These are phyloP conservation scores for Fusarium sp. DNA, from an alignment of 2,329 filamentous ascomycete species.

Conservation along the genomic window DNA sequence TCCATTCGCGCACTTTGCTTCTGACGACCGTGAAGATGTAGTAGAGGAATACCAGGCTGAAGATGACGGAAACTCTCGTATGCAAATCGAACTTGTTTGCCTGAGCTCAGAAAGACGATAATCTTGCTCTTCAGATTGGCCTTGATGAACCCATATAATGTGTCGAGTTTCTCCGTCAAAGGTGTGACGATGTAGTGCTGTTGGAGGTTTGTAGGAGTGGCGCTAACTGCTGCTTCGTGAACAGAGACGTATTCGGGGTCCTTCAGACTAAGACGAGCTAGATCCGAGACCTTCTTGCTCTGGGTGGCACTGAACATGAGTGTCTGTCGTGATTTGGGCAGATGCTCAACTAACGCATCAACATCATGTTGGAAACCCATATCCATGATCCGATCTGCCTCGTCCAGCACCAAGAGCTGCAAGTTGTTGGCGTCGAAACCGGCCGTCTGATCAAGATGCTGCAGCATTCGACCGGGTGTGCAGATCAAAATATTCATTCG, in stretches of 20 bases:
- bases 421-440: conserved; percentile 90
- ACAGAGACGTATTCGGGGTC: conserved; percentile 97
- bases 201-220: conserved; percentile 85
- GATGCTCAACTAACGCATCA: conserved; percentile 91
- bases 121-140: conserved; percentile 93
- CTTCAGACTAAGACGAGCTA: conserved; percentile 86
- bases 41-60: conserved; percentile 90
- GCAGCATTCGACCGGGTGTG: conserved; percentile 92
- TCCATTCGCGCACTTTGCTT: conserved; percentile 91
- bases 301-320: conserved; percentile 96
- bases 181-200: conserved; percentile 93
- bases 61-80: conserved; percentile 94
- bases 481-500: conserved; percentile 98
- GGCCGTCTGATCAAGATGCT: conserved; percentile 94
- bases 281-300: conserved; percentile 91
- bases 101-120: conserved; percentile 92
- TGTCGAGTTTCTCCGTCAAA: conserved; percentile 88
- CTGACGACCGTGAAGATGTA: conserved; percentile 93
- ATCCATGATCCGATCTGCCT: conserved; percentile 96
- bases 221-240: conserved; percentile 81
- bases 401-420: conserved; percentile 92
- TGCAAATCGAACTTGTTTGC: conserved; percentile 95
- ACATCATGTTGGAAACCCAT: conserved; percentile 94
- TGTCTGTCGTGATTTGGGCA: conserved; percentile 87
- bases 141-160: conserved; percentile 91